These are phyloP conservation scores for Hydnum rufescens DNA, from an alignment of 768 basidiomycete genomes.

Conservation along the genomic window DNA sequence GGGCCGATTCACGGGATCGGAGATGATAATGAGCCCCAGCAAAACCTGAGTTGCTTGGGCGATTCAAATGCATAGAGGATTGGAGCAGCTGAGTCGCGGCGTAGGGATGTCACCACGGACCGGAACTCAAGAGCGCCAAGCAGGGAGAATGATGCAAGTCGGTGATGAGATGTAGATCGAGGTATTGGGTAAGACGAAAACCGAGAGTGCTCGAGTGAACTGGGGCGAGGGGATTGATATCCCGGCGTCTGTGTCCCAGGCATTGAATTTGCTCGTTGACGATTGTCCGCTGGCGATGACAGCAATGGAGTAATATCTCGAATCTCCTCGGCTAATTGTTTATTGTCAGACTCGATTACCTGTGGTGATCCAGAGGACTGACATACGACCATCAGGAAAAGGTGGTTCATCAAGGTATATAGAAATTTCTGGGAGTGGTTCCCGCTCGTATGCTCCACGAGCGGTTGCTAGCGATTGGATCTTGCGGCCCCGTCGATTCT, in stretches of 20 bases:
- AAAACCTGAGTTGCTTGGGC: constrained; percentile 30
- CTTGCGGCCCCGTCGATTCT: constrained; percentile 29
- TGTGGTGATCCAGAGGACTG: no score
- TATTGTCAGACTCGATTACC: no score
- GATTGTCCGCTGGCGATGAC: background rate
- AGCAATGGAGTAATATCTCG: background rate
- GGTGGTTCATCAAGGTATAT: background rate
- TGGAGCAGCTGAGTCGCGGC: constrained; percentile 40
- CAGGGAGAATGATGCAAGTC: constrained; percentile 73
- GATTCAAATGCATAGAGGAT: constrained; percentile 47
- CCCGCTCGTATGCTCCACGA: background rate
- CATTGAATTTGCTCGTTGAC: background rate
- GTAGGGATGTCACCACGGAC: constrained; percentile 67
- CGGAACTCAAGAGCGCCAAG: constrained; percentile 93
- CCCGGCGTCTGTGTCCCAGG: background rate
- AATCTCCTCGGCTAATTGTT: background rate
- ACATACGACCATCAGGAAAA: background rate
- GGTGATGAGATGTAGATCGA: constrained; percentile 18
- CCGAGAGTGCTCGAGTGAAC: background rate
- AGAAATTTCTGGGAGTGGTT: background rate
- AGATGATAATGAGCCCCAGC: constrained; percentile 27
- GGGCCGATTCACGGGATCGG: background rate
- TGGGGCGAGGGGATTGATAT: background rate
- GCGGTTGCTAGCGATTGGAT: background rate
- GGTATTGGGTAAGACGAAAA: constrained; percentile 20